phyloP scores from a whole-genome alignment of 2,329 filamentous ascomycete genomes.

The Cytospora mali region DNA sequence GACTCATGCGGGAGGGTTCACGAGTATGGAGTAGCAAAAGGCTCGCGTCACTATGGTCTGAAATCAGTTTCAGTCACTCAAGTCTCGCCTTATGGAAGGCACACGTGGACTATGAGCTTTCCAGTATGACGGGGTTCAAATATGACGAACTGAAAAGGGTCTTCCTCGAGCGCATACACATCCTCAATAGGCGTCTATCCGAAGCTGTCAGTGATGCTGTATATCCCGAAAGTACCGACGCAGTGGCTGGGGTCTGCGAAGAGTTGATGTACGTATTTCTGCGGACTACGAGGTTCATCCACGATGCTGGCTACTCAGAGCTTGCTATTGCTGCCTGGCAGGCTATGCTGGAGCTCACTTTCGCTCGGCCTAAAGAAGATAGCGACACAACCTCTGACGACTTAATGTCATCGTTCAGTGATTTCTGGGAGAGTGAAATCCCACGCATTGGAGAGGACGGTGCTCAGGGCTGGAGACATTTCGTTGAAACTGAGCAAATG shows the following conservation, averaged over 20 bases:
- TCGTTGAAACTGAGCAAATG: conserved; percentile 41
- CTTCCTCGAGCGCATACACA: conserved; percentile 61
- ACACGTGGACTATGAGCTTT: conserved; percentile 74
- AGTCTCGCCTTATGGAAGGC: conserved; percentile 71
- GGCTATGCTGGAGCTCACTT: conserved; percentile 71
- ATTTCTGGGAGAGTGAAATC: conserved; percentile 87
- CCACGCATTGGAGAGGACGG: conserved; percentile 74
- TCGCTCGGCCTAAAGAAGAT: conserved; percentile 55
- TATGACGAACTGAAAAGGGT: conserved; percentile 66
- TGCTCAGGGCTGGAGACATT: conserved; percentile 71
- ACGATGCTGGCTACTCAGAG: conserved; percentile 78
- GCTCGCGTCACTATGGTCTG: conserved; percentile 66
- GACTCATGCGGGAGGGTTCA: conserved; percentile 73
- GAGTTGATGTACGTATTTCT: conserved; percentile 72
- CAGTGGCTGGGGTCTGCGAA: conserved; percentile 33
- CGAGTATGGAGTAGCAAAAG: conserved; percentile 71
- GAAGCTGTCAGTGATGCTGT: background rate
- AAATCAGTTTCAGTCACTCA: conserved; percentile 52
- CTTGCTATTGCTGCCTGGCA: conserved; percentile 82
- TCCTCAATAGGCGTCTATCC: conserved; percentile 30
- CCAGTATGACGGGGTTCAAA: conserved; percentile 65
- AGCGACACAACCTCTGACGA: conserved; percentile 9
- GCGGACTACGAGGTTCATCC: conserved; percentile 71
- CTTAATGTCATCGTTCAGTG: conserved; percentile 54
- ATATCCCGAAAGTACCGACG: background rate